Evolutionary conservation across 1,139 yeast species (phyloP).

Genomic region (Protomyces gravidus): DNA sequence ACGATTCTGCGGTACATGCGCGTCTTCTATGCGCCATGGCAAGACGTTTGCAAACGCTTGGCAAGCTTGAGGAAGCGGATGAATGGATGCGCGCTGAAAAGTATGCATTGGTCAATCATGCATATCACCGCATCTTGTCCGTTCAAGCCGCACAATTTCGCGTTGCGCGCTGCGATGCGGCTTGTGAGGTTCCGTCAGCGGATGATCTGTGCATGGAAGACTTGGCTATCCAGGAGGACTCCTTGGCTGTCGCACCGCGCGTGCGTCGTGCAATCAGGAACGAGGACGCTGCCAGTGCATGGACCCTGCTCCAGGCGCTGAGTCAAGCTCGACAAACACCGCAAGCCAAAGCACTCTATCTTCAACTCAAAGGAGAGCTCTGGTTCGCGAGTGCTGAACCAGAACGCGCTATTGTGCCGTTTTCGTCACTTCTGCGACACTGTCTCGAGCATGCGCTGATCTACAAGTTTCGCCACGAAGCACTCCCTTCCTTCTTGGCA

Average conservation of each 20-base stretch:
- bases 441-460: not conserved
- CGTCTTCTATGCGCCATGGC: not conserved
- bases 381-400: constrained; percentile 11
- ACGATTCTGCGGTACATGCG: not conserved
- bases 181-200: not conserved
- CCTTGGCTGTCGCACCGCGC: constrained; percentile 5
- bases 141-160: constrained; percentile 10
- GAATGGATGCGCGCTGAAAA: not conserved
- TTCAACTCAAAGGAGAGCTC: constrained; percentile 2
- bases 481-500: too few relatives aligned
- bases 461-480: too few relatives aligned
- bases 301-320: not conserved
- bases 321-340: not conserved
- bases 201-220: constrained; percentile 6
- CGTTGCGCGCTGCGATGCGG: not conserved
- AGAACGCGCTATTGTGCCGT: constrained; percentile 9
- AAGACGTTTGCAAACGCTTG: not conserved
- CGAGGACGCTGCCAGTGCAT: not conserved
- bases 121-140: not conserved
- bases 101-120: not conserved
- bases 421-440: not conserved
- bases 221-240: constrained; percentile 7
- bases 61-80: constrained; percentile 2
- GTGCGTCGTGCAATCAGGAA: constrained; percentile 1
- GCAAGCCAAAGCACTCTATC: not conserved